Base-by-base conservation (phyloP, 208 protist species). In the Acanthamoeba royreba region DNA sequence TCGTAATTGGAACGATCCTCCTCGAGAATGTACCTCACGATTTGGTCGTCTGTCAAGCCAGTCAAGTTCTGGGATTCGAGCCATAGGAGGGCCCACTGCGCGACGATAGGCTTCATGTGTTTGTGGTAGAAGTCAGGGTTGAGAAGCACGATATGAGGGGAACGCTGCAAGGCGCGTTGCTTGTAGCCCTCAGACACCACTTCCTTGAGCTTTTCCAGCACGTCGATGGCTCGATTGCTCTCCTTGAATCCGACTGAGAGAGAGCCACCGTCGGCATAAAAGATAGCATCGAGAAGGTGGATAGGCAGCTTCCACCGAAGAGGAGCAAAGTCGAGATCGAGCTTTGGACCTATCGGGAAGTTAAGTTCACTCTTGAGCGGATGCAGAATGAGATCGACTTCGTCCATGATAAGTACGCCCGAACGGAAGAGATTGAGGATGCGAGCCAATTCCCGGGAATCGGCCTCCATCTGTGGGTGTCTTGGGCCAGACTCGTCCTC, bases 351-450 rank as follows among this genome's bases (percentile, higher is more conserved):
- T 95, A 99, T 98, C 7, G 98, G 98, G 95, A 98, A 99, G 95
- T 99, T 99, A 47, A 99, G 96, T 96, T 99, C 98, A 0, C 97
- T 98, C 52, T 98, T 98, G 43, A 99, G 97, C 38, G 98, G 98
- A 94, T 99, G 98, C 83, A 99, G 96, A 38, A 99, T 95, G 38
- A 99, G 96, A 94, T 99, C 98, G 13, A 99, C 98, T 92, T 98
- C 58, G 42, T 81, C 92, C 97, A 99, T 98, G 33, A 99, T 98
- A 13, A 98, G 95, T 40, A 98, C 97, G 17, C 98, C 98, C 55
- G 95, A 93, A 58, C 96, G 92, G 97, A 97, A 98, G 53, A 98
- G 93, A 40, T 98, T 91, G 25, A 98, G 79, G 72, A 98, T 98
- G 28, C 97, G 94, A n/a, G 22, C 69, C 22, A 97, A 87, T 38